A percentile compares a stretch with the other conserved stretches of the same genome.
phyloP scores from a whole-genome alignment of 257 asterid species.

The Perilla frutescens region DNA sequence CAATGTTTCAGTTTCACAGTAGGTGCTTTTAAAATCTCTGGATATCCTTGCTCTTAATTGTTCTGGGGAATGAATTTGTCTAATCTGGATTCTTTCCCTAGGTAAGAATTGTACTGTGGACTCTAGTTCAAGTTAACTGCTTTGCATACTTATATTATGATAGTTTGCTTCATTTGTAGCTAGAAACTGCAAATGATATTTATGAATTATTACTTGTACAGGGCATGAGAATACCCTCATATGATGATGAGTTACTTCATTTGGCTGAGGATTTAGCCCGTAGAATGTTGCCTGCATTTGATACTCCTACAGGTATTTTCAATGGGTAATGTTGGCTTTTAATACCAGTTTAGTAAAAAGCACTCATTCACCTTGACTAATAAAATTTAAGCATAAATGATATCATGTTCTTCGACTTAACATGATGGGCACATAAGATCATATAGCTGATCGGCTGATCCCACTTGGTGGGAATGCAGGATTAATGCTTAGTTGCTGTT shows the following conservation, averaged over 20 bases:
- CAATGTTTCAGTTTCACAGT: neutral
- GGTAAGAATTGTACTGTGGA: neutral
- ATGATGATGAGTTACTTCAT: constrained; percentile 83
- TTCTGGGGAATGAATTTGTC: constrained; percentile 10
- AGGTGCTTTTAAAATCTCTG: constrained; percentile 15
- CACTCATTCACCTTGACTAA: constrained; percentile 9
- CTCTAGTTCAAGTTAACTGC: neutral
- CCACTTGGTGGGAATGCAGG: neutral
- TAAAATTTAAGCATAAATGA: neutral
- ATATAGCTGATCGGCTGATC: neutral
- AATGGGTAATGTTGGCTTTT: constrained; percentile 26
- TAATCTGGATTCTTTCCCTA: neutral
- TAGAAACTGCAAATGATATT: constrained; percentile 13
- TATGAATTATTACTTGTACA: constrained; percentile 45
- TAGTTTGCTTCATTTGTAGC: constrained; percentile 1
- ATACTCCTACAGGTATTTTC: constrained; percentile 92
- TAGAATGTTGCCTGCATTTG: constrained; percentile 97
- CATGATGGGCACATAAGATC: neutral
- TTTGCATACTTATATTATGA: constrained; percentile 8
- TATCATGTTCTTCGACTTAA: neutral
- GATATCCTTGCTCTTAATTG: constrained; percentile 21
- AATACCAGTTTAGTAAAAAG: neutral
- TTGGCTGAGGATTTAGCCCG: constrained; percentile 93
- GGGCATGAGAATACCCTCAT: constrained; percentile 96
- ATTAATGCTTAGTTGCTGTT: neutral